Base-by-base conservation (phyloP, 257 asterid genomes). In the Perilla frutescens region DNA sequence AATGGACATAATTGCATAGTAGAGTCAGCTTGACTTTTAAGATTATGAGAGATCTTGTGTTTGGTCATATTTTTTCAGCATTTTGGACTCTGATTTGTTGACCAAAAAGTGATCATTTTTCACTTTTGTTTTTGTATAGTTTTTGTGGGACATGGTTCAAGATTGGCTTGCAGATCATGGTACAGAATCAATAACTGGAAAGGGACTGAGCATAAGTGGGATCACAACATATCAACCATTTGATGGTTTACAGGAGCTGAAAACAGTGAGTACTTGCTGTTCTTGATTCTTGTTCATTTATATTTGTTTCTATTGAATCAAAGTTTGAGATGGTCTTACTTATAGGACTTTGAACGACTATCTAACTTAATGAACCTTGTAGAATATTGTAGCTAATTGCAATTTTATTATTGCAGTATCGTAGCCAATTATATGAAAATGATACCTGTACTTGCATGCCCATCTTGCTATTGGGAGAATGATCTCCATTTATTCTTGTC, bases 181-280 rank as follows among this genome's bases (percentile, higher is more conserved):
- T 8, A 76, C 57, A 45, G 83, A 76, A 54, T 73, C 86, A 50
- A 70, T 86, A 55, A 31, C 70, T 65, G 80, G 82, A 36, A 73
- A 55, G 26, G 84, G 76, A 63, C 70, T 73, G 75, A 81, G 86
- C 65, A 77, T 80, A 39, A 80, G 77, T 39, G 76, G 74, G 47
- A 69, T 78, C 26, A 81, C 93, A 9, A 79, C 85, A 3, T 88
- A 86, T 80, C 88, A 83, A 80, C 88, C 90, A 39, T 86, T 78
- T 72, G 95, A 88, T 54, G 95, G 95, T 63, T 72, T 83, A 71
- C 69, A 55, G 84, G 95, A 81, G 64, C 74, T 84, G 83, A 88
- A 88, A 88, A 79, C 77, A 86, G 95, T 84, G 73, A 66, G 75
- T 48, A 20, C n/a, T 61, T 39, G 6, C 48, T 48, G 7, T 57